Base-by-base conservation (phyloP, 805 yeast species). In the Yamadazyma phyllophila region DNA sequence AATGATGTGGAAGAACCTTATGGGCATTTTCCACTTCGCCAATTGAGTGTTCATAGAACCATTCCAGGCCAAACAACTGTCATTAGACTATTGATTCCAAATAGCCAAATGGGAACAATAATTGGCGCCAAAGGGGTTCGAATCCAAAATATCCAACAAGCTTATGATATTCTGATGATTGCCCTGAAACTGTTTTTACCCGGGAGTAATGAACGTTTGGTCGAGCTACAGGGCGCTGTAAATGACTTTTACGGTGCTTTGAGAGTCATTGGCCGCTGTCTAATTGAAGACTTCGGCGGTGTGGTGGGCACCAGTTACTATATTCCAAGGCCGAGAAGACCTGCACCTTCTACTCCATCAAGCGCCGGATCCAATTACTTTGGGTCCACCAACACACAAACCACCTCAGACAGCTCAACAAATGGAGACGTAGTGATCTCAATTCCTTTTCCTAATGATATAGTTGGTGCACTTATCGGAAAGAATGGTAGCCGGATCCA, bases 401-500 rank as follows among this genome's bases (percentile, higher is more conserved):
- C 48, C 12, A n/a, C 12, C 26, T 13, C 16, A 39, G 38, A 37
- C 15, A 40, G 17, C 14, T 34, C 44, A 7, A 26, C 37, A 15
- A 16, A 29, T 4, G 13, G 33, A 26, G 40, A 36, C 8, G 38
- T 43, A 12, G 54, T 78, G 6, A 75, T 76, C 36, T 64, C 74
- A 2, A 67, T 81, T 14, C 70, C 78, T 26, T 85, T 88, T 60
- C 88, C 95, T 32, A 83, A 85, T 53, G 88, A 82, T 49, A 82
- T 82, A 69, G 96, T 90, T 37, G 97, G 97, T 36, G 92, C 96
- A 41, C 73, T 90, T 44, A 88, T 90, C 56, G 97, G 97, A 48
- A 84, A 85, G 54, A 82, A 83, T 52, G 96, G 96, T 33, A 71
- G 87, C 26, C 79, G 95, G 66, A 88, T 90, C 54, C 94, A 86